phyloP scores from a whole-genome alignment of 345 rosid species.

The Citrus maxima region DNA sequence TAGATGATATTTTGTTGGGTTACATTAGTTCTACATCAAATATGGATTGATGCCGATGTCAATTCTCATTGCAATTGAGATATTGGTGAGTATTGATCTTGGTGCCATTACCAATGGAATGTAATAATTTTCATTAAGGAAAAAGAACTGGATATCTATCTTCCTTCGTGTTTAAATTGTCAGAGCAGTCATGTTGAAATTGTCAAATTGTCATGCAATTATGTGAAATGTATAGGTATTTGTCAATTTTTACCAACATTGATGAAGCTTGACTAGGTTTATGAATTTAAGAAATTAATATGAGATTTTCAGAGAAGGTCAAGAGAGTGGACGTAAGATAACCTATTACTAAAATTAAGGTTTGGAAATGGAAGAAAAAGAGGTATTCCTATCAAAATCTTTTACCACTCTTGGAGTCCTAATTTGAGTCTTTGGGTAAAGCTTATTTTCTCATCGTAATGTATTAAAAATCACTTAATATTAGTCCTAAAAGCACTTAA shows the following conservation, averaged over 20 bases:
- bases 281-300: not conserved
- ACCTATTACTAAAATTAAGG: not conserved
- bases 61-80: not conserved
- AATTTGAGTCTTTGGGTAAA: not conserved
- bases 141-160: not conserved
- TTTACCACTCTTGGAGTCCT: not conserved
- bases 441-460: not conserved
- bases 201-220: not conserved
- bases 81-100: not conserved
- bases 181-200: not conserved
- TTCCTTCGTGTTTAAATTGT: not conserved
- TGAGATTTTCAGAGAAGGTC: not conserved
- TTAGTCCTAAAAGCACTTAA: not conserved
- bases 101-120: not conserved
- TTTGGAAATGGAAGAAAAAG: not conserved
- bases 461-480: not conserved
- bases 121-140: not conserved
- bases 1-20: not conserved
- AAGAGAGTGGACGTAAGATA: not conserved
- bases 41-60: not conserved
- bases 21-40: slow-evolving; percentile 1
- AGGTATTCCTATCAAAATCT: not conserved
- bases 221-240: not conserved
- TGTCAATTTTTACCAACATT: not conserved
- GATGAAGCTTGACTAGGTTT: not conserved